These are phyloP conservation scores for Orbilia brochopaga DNA, from an alignment of 2,329 filamentous ascomycete species.

Conservation along the genomic window DNA sequence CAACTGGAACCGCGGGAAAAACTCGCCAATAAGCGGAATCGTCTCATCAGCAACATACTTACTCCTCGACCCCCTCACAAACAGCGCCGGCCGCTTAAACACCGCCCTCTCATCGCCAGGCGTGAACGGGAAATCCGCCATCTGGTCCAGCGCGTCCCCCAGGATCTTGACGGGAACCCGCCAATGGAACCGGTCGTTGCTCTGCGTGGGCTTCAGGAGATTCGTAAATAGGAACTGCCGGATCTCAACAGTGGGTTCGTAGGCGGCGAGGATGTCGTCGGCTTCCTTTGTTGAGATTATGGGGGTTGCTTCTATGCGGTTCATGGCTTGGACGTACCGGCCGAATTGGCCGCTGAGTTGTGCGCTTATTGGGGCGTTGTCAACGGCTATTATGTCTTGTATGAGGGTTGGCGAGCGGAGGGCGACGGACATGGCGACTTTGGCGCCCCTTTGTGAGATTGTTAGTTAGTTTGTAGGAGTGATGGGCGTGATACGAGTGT, in stretches of 20 bases:
- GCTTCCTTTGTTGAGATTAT: constrained; percentile 76
- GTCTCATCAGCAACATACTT: constrained; percentile 81
- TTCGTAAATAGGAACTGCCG: constrained; percentile 93
- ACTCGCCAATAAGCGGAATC: constrained; percentile 77
- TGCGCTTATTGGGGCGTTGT: constrained; percentile 88
- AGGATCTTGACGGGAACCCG: constrained; percentile 78
- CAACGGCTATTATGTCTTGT: constrained; percentile 77
- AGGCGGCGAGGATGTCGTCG: constrained; percentile 75
- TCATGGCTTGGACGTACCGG: constrained; percentile 84
- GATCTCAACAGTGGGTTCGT: constrained; percentile 76
- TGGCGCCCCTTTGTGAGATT: constrained; percentile 72
- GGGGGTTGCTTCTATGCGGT: constrained; percentile 72
- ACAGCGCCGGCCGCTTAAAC: constrained; percentile 79
- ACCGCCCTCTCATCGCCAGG: constrained; percentile 65
- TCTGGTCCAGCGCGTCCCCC: constrained; percentile 70
- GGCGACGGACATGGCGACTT: constrained; percentile 86
- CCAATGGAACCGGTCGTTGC: constrained; percentile 67
- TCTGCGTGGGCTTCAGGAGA: constrained; percentile 65
- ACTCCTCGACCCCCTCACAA: constrained; percentile 78
- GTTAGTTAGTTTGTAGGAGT: constrained; percentile 3
- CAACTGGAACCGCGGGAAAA: constrained; percentile 79
- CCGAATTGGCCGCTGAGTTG: constrained; percentile 75
- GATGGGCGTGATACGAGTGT: background rate
- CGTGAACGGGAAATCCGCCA: constrained; percentile 89
- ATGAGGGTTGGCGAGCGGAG: constrained; percentile 72